Evolutionary conservation across 257 asterid genomes (phyloP).

Genomic region (Salvia hispanica): DNA sequence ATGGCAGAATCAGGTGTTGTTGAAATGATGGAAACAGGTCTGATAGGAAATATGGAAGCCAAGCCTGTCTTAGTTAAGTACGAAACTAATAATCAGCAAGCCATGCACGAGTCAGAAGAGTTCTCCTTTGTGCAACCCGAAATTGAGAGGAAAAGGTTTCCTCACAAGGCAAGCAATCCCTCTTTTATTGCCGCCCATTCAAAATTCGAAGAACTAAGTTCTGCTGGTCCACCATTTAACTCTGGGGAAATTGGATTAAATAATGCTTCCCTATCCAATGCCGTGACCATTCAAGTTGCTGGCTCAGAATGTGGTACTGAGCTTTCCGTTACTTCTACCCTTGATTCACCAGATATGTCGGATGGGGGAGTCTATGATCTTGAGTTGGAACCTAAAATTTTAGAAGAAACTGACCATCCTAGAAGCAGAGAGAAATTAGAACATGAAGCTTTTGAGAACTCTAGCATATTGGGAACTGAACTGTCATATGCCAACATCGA

Average conservation of each 20-base stretch:
- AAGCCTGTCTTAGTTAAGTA: conserved; percentile 31
- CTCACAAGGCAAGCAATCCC: conserved; percentile 63
- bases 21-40: conserved; percentile 39
- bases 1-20: conserved; percentile 38
- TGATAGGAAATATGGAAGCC: conserved; percentile 34
- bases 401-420: conserved; percentile 38
- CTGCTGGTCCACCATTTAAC: conserved; percentile 39
- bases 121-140: conserved; percentile 45
- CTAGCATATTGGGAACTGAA: conserved; percentile 42
- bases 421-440: conserved; percentile 37
- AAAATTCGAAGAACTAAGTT: conserved; percentile 71
- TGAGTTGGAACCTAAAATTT: conserved; percentile 45
- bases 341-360: conserved; percentile 78
- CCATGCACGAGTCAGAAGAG: conserved; percentile 26
- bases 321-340: conserved; percentile 83
- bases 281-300: conserved; percentile 47
- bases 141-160: conserved; percentile 41
- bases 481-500: conserved; percentile 34
- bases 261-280: conserved; percentile 45
- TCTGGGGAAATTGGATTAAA: conserved; percentile 42
- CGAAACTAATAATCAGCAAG: conserved; percentile 41
- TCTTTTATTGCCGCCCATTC: conserved; percentile 79
- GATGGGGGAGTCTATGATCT: conserved; percentile 52
- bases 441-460: conserved; percentile 36
- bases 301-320: conserved; percentile 92